Base-by-base conservation (phyloP, 257 asterid species). In the Coffea eugenioides region DNA sequence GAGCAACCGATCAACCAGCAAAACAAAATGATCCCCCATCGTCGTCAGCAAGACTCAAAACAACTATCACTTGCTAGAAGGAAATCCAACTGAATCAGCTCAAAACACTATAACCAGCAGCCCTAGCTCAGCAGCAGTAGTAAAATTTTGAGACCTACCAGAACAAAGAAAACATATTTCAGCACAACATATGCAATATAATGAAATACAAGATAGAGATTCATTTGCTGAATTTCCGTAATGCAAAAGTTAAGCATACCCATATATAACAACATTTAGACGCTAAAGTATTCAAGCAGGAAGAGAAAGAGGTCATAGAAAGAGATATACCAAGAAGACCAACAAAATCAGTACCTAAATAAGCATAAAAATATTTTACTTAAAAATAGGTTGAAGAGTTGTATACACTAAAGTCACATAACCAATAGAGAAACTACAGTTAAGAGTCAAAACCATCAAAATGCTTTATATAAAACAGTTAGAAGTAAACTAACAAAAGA, bases 21-120 rank as follows among this genome's bases (percentile, higher is more conserved):
- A 85, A 78, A 93, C 98, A 80, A 95, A 93, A 82, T 95, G 99
- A 88, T 95, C 99, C 72, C 98, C 99, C 99, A 95, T 92, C 70
- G 45, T 86, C n/a, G 10, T 68, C 43, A 51, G 61, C 31, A 36
- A 71, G 34, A 41, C 23, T 52, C 34, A 7, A 7, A 74, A 62
- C 52, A 69, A 67, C 70, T 46, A 62, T 65, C 59, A 56, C 83
- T 57, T 48, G 41, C 71, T 11, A 52, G 62, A 56, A 69, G 21
- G 51, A 5, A 39, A 67, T 62, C 51, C 41, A 43, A 73, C 76
- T 43, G 18, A 52, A 21, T 23, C 41, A 21, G 74, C 69, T 73
- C 69, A 83, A 46, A 74, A 15, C 16, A 41, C 57, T 4, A 73
- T 36, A 66, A 64, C 66, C 65, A 20, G 77, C 80, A 23, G 57